Percentiles rank a stretch among this genome's conserved stretches.
These are phyloP conservation scores for Podospora tetraspora DNA, from an alignment of 495 filamentous ascomycete genomes.

Conservation along the genomic window DNA sequence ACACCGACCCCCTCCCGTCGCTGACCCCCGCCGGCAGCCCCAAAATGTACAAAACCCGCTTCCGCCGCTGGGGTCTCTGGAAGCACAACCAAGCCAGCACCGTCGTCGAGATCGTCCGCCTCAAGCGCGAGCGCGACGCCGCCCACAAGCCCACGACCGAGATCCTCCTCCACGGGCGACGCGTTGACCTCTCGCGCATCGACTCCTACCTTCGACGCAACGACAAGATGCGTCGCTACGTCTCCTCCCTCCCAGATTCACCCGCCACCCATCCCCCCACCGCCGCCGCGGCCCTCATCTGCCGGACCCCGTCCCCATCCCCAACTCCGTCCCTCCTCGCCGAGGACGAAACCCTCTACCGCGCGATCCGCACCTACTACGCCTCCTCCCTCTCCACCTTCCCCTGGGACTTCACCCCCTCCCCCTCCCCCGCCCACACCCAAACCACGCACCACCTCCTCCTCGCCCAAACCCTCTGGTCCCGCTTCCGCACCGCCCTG, in stretches of 20 bases:
- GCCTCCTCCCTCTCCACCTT: constrained; percentile 4
- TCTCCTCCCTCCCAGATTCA: background rate
- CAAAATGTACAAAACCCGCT: constrained; percentile 11
- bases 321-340: background rate
- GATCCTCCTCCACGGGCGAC: constrained; percentile 1
- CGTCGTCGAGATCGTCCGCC: constrained; percentile 1
- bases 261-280: background rate
- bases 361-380: constrained; percentile 14
- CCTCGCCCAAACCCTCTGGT: constrained; percentile 1
- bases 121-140: constrained; percentile 3
- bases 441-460: background rate
- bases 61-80: constrained; percentile 10
- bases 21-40: background rate
- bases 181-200: background rate
- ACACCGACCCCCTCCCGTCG: background rate
- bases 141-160: constrained; percentile 3
- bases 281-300: background rate
- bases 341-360: constrained; percentile 9
- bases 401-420: constrained; percentile 10
- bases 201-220: constrained; percentile 8
- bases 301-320: constrained; percentile 1
- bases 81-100: constrained; percentile 5
- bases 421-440: background rate
- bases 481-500: constrained; percentile 12
- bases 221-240: constrained; percentile 2